phyloP scores from a whole-genome alignment of 495 filamentous ascomycete genomes.

The Clavariopsis aquatica region DNA sequence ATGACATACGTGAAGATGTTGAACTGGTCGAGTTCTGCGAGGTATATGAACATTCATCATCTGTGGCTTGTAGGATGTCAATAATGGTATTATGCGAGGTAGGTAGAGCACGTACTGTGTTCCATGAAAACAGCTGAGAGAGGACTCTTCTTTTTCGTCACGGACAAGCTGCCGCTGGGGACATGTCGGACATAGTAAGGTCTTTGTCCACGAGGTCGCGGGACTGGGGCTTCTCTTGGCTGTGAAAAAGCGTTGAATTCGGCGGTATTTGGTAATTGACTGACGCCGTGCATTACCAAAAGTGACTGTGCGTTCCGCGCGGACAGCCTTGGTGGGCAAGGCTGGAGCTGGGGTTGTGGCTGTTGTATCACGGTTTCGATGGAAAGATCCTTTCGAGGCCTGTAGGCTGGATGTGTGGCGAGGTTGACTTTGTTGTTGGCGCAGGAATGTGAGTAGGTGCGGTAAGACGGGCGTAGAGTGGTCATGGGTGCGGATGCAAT shows the following conservation, averaged over 20 bases:
- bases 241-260: not conserved
- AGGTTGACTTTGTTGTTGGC: conserved; percentile 1
- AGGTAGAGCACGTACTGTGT: not conserved
- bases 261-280: not conserved
- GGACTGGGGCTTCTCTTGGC: not conserved
- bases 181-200: not conserved
- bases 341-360: not conserved
- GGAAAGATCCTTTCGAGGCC: conserved; percentile 14
- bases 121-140: conserved; percentile 6
- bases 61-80: not conserved
- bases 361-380: conserved; percentile 17
- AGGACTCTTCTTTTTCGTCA: conserved; percentile 12
- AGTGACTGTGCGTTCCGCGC: not conserved
- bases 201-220: not conserved
- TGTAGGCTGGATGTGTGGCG: not conserved
- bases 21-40: conserved; percentile 12
- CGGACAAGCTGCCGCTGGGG: not conserved
- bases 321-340: not conserved
- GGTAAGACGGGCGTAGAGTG: not conserved
- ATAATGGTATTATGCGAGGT: not conserved
- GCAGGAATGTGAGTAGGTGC: not conserved
- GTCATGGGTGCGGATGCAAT: not conserved
- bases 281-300: not conserved
- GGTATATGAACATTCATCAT: not conserved
- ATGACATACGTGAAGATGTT: conserved; percentile 13